Conservation (phyloP, 176 grass and related monocot species). For the Aechmea fasciata region DNA sequence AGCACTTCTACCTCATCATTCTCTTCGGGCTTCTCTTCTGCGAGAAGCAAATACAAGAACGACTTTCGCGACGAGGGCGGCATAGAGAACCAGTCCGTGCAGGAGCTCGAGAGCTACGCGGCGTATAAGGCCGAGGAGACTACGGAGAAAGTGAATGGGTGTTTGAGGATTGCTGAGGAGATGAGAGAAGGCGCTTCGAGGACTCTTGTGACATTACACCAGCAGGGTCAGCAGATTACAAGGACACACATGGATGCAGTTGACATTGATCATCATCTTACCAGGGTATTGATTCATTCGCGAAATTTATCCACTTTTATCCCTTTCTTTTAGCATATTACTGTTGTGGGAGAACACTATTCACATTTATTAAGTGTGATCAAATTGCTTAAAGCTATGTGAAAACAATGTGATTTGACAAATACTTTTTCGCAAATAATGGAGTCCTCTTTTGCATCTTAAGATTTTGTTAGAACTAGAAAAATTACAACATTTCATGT, state of each 20-base stretch:
- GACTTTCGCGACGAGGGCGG: slow-evolving; percentile 34
- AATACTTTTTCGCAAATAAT: no score
- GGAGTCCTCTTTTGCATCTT: no score
- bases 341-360: background rate
- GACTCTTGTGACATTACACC: slow-evolving; percentile 46
- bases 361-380: background rate
- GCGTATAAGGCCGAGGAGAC: slow-evolving; percentile 67
- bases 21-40: slow-evolving; percentile 13
- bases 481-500: slow-evolving; percentile 11
- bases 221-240: slow-evolving; percentile 51
- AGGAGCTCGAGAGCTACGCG: slow-evolving; percentile 54
- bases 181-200: slow-evolving; percentile 42
- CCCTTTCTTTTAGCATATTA: background rate
- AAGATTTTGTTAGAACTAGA: background rate
- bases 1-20: slow-evolving; percentile 11
- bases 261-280: slow-evolving; percentile 53
- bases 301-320: background rate
- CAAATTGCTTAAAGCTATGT: no score
- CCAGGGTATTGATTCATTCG: slow-evolving; percentile 19
- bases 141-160: slow-evolving; percentile 33
- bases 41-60: slow-evolving; percentile 36
- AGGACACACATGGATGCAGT: slow-evolving; percentile 42
- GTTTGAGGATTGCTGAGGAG: slow-evolving; percentile 56
- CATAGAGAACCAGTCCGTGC: slow-evolving; percentile 52
- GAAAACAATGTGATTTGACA: no score